Percentiles rank a stretch among this genome's conserved stretches.
These are phyloP conservation scores for Hypseocharis bilobata DNA, from an alignment of 441 rosid genomes.

Conservation along the genomic window DNA sequence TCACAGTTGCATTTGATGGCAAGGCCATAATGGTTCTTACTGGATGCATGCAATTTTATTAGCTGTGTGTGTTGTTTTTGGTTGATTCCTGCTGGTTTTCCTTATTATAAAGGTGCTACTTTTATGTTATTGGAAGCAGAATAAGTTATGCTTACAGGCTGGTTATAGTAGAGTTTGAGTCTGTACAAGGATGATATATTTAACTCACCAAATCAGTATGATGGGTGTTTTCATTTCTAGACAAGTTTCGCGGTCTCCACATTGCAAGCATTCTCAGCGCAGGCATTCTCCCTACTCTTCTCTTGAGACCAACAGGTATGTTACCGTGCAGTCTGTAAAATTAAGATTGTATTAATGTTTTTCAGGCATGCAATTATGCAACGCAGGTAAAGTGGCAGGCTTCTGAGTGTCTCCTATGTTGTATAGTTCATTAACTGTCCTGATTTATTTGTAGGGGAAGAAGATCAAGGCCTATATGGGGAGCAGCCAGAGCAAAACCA, in stretches of 20 bases:
- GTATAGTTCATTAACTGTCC: conserved; percentile 6
- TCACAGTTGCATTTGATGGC: no score
- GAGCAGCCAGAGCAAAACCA: no score
- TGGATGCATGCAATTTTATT: background rate
- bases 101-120: conserved; percentile 5
- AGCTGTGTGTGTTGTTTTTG: background rate
- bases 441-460: conserved; percentile 5
- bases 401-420: background rate
- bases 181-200: conserved; percentile 30
- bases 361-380: background rate
- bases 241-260: conserved; percentile 95
- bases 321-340: conserved; percentile 24
- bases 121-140: conserved; percentile 20
- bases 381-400: background rate
- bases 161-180: conserved; percentile 26
- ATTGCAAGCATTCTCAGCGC: conserved; percentile 97
- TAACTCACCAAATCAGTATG: conserved; percentile 56
- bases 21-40: background rate
- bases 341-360: conserved; percentile 35
- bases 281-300: conserved; percentile 94
- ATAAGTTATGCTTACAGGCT: conserved; percentile 21
- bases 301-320: conserved; percentile 54
- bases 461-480: background rate
- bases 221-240: conserved; percentile 93
- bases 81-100: conserved; percentile 4